Evolutionary conservation across 495 filamentous ascomycete genomes (phyloP), one percentile per base, ranked within the genome.

Genomic region (Penicillium longicatenatum): DNA sequence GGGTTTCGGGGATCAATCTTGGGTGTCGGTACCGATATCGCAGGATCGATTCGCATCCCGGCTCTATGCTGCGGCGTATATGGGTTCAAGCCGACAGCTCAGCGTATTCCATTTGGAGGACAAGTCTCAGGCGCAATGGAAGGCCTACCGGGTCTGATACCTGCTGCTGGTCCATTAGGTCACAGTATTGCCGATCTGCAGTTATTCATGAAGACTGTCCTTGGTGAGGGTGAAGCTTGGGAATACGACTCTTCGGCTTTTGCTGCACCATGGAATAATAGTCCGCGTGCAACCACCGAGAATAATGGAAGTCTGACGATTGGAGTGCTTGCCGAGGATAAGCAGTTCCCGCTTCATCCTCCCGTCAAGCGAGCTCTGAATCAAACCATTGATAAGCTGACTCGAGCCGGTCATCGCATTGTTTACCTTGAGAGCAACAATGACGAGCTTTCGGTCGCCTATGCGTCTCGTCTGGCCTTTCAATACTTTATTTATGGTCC

Each of bases 61-160:
- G 84, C 88, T 1, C 79, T 82, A 9, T 83, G 80, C 63, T 81
- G 82, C 50, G 85, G 82, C 6, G 49, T 89, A 0, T 89, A 81
- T 63, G 86, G 86, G 0, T 75, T 87, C 57, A 82, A 82, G 53
- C 86, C 87, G 1, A 88, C 82, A 0, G 65, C 65, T 12, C 67
- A 63, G 26, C 75, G 86, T 14, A 64, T 89, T 1, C 86, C 87
- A 6, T 69, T 61, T 29, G 58, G 66, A 4, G 68, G 66, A n/a
- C 66, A 62, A 29, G 51, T 58, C 6, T 60, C 60, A 14, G 58
- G 61, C 3, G 57, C 20, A 4, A 42, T 52, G 22, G 22, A 63
- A 8, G 63, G 67, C 7, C 22, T 61, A 2, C 62, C 65, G 0
- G 55, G 48, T 0, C 31, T 68, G 14, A 19, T 44, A 9, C 59